A percentile compares a stretch with the other conserved stretches of the same genome.
phyloP scores from a whole-genome alignment of 306 rosid genomes.

The Vigna reflexopilosa region DNA sequence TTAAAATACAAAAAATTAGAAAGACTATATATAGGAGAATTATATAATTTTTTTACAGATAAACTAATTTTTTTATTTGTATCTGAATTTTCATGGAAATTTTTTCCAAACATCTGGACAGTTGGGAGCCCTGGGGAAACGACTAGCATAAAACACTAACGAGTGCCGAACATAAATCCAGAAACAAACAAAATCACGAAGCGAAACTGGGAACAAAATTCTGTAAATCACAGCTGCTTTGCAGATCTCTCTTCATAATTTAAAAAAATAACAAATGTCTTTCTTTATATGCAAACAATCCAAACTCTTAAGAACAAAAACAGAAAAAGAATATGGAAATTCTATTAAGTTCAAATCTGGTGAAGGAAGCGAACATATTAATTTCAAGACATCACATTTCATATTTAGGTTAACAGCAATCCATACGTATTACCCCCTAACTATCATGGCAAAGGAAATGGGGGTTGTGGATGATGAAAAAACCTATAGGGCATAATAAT shows the following conservation, averaged over 20 bases:
- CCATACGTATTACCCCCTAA: slow-evolving; percentile 45
- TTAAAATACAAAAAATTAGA: too few species aligned
- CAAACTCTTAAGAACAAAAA: slow-evolving; percentile 16
- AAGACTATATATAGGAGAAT: too few species aligned
- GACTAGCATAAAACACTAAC: too few species aligned
- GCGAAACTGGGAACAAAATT: neutral
- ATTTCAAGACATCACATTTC: slow-evolving; percentile 47
- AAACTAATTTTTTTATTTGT: too few species aligned
- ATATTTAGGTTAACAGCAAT: slow-evolving; percentile 37
- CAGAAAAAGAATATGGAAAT: slow-evolving; percentile 38
- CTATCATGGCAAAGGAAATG: slow-evolving; percentile 23
- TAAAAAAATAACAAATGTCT: slow-evolving; percentile 15
- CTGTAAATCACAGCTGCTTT: neutral
- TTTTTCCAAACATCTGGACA: too few species aligned
- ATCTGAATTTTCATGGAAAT: too few species aligned
- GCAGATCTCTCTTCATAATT: neutral
- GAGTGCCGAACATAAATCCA: too few species aligned
- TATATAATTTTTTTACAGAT: too few species aligned
- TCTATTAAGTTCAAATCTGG: slow-evolving; percentile 33
- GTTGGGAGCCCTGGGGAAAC: too few species aligned
- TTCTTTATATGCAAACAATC: slow-evolving; percentile 36
- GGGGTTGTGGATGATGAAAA: slow-evolving; percentile 45
- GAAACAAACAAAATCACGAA: too few species aligned
- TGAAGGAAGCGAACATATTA: slow-evolving; percentile 46
- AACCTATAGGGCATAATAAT: slow-evolving; percentile 27